Percentiles rank a stretch among this genome's conserved stretches.
phyloP scores from a whole-genome alignment of 306 rosid species.

The Castanea crenata region DNA sequence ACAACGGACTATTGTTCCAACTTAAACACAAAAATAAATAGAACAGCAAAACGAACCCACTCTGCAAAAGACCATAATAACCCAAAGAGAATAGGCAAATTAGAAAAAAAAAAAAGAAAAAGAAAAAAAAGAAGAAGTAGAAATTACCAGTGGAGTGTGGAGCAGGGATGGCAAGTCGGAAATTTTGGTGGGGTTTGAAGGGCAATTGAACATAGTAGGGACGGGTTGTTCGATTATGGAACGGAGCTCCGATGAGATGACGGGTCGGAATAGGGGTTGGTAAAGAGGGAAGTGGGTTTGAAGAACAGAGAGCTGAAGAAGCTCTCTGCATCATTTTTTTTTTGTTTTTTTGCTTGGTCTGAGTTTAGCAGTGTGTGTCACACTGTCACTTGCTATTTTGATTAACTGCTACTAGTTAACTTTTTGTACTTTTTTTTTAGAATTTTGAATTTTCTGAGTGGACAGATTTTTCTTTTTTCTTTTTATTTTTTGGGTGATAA shows the following conservation, averaged over 20 bases:
- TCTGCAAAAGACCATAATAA: neutral
- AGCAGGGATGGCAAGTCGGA: constrained; percentile 31
- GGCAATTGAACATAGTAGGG: constrained; percentile 15
- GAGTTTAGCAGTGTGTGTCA: neutral
- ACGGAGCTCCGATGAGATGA: constrained; percentile 30
- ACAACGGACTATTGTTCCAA: neutral
- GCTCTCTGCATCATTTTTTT: constrained; percentile 32
- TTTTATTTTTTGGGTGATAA: no score
- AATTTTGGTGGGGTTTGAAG: constrained; percentile 29
- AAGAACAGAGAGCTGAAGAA: constrained; percentile 40
- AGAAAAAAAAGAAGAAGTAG: neutral
- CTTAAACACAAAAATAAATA: neutral
- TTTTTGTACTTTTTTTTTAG: no score
- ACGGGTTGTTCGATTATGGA: constrained; percentile 20
- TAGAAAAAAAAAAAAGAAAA: neutral
- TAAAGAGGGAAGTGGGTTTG: constrained; percentile 23
- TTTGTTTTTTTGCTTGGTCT: neutral
- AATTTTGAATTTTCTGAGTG: no score
- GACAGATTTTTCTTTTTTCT: no score
- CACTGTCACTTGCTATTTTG: neutral
- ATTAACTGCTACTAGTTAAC: neutral
- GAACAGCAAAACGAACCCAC: neutral
- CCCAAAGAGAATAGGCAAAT: neutral
- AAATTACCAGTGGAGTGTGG: constrained; percentile 43
- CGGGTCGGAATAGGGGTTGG: constrained; percentile 28